These are phyloP conservation scores for Trichophaea hybrida DNA, from an alignment of 2,329 filamentous ascomycete species.

Conservation along the genomic window DNA sequence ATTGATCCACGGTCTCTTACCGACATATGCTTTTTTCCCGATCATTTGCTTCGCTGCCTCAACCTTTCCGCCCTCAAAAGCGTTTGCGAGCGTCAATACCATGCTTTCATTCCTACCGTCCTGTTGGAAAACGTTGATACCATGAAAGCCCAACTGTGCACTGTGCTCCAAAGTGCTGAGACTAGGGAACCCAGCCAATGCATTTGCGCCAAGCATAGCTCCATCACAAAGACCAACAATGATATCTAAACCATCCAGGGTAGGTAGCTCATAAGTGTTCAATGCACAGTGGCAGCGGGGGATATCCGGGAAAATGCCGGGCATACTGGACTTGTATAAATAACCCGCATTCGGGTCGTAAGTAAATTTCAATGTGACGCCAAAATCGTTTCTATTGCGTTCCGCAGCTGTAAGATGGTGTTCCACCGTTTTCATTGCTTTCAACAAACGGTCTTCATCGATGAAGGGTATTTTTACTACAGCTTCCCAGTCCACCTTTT, in stretches of 20 bases:
- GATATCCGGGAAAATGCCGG: slow-evolving; percentile 81
- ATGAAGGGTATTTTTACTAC: slow-evolving; percentile 99
- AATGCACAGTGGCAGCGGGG: slow-evolving; percentile 78
- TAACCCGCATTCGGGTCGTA: slow-evolving; percentile 66
- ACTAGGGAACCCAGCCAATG: slow-evolving; percentile 88
- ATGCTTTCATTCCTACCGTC: slow-evolving; percentile 96
- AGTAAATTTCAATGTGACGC: slow-evolving; percentile 83
- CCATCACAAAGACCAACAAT: slow-evolving; percentile 72
- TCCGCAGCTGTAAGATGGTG: slow-evolving; percentile 62
- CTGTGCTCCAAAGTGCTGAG: slow-evolving; percentile 73
- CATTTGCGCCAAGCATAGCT: slow-evolving; percentile 63
- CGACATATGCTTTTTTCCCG: slow-evolving; percentile 69
- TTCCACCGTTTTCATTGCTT: slow-evolving; percentile 77
- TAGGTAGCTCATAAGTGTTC: slow-evolving; percentile 90
- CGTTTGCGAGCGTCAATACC: slow-evolving; percentile 68
- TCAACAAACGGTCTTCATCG: slow-evolving; percentile 70
- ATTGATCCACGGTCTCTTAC: slow-evolving; percentile 9
- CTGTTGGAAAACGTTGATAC: slow-evolving; percentile 86
- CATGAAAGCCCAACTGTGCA: slow-evolving; percentile 69
- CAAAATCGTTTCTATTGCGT: slow-evolving; percentile 73
- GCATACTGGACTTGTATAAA: slow-evolving; percentile 72
- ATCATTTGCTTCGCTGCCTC: slow-evolving; percentile 64
- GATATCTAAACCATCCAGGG: slow-evolving; percentile 65
- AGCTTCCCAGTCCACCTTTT: slow-evolving; percentile 99
- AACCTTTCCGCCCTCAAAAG: slow-evolving; percentile 54